Conservation (phyloP, 495 filamentous ascomycete genomes). For the Thermothielavioides terrestris region DNA sequence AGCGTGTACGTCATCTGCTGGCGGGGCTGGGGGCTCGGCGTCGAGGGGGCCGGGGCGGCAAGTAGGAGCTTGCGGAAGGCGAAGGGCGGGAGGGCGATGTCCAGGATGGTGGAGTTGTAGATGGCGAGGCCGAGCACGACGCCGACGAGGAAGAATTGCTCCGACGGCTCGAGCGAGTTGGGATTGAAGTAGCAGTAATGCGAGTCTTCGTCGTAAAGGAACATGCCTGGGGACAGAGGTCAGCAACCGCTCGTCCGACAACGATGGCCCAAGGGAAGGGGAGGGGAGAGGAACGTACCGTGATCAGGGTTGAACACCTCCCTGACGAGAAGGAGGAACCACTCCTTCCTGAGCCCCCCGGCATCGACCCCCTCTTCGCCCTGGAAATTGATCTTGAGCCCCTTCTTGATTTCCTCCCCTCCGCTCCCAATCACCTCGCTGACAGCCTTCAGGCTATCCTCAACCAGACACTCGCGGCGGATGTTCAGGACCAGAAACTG, state of each 20-base stretch:
- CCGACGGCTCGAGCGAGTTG: constrained; percentile 80
- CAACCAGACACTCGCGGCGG: constrained; percentile 79
- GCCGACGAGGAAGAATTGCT: constrained; percentile 89
- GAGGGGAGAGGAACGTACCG: constrained; percentile 56
- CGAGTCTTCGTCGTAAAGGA: constrained; percentile 92
- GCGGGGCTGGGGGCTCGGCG: constrained; percentile 47
- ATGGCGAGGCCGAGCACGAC: constrained; percentile 85
- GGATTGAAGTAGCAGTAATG: constrained; percentile 94
- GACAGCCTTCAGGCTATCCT: constrained; percentile 79
- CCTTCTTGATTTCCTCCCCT: constrained; percentile 88
- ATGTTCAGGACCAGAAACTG: constrained; percentile 76
- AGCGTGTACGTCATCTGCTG: constrained; percentile 62
- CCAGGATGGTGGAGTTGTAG: constrained; percentile 93
- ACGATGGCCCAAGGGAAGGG: background rate
- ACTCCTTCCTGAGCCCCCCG: constrained; percentile 87
- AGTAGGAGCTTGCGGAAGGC: constrained; percentile 82
- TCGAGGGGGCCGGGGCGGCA: constrained; percentile 50
- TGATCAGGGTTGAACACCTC: constrained; percentile 90
- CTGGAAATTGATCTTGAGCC: constrained; percentile 73
- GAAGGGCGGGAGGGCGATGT: constrained; percentile 87
- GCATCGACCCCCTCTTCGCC: constrained; percentile 92
- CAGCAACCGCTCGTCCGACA: background rate
- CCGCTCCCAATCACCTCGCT: constrained; percentile 80
- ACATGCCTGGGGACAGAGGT: constrained; percentile 53
- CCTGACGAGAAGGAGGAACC: constrained; percentile 85